phyloP scores from a whole-genome alignment of 2,329 filamentous ascomycete genomes.

The Trichothecium sympodiale region DNA sequence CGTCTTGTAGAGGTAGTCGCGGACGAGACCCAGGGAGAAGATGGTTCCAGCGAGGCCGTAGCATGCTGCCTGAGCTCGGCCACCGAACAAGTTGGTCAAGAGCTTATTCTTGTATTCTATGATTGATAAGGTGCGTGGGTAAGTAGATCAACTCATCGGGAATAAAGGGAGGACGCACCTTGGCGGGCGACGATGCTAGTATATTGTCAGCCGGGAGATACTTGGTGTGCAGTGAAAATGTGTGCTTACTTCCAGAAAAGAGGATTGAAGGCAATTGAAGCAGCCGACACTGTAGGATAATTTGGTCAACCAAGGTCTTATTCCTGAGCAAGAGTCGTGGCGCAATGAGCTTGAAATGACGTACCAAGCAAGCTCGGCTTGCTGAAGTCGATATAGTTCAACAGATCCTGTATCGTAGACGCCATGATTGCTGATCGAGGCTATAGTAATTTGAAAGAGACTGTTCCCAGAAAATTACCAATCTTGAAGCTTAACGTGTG shows the following conservation, averaged over 20 bases:
- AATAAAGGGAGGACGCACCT: constrained; percentile 39
- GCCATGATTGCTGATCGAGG: background rate
- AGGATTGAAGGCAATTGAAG: constrained; percentile 85
- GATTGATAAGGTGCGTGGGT: constrained; percentile 4
- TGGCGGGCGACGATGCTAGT: constrained; percentile 71
- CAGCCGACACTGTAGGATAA: constrained; percentile 58
- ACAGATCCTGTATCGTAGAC: constrained; percentile 25
- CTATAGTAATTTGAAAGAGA: background rate
- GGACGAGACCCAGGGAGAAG: constrained; percentile 81
- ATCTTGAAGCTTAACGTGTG: too few species aligned
- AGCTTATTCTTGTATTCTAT: constrained; percentile 85
- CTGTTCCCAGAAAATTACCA: too few species aligned
- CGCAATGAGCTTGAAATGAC: constrained; percentile 15
- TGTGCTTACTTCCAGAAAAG: constrained; percentile 95
- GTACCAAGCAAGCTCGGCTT: constrained; percentile 57
- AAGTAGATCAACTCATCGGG: background rate
- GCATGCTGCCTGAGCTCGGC: constrained; percentile 69
- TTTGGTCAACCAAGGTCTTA: constrained; percentile 9
- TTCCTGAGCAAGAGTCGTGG: constrained; percentile 6
- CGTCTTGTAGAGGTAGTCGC: constrained; percentile 78
- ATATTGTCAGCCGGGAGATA: background rate
- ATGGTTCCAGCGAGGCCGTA: constrained; percentile 83
- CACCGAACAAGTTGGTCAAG: constrained; percentile 76
- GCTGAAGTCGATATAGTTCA: constrained; percentile 57
- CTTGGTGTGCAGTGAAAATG: constrained; percentile 2